Percentiles rank a stretch among this genome's conserved stretches.
These are phyloP conservation scores for Pythium dissotocum DNA, from an alignment of 352 stramenopile genomes.

Conservation along the genomic window DNA sequence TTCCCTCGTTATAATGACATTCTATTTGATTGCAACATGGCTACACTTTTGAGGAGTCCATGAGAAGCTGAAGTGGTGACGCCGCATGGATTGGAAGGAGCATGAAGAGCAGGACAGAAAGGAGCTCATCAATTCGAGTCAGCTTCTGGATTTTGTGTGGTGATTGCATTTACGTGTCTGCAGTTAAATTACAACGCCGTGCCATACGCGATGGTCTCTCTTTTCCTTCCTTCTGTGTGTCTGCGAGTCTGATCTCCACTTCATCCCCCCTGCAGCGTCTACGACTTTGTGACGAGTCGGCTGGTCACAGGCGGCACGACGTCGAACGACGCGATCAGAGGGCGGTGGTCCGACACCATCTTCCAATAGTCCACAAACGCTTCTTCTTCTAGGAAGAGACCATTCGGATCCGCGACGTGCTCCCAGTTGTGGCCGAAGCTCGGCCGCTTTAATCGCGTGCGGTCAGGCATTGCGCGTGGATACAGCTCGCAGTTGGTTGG, in stretches of 20 bases:
- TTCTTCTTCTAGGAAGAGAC: slow-evolving; percentile 43
- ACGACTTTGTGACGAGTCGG: slow-evolving; percentile 15
- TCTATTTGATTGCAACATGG: background rate
- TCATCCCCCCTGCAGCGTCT: background rate
- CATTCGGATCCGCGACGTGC: slow-evolving; percentile 41
- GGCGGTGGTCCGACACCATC: slow-evolving; percentile 76
- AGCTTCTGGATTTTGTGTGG: background rate
- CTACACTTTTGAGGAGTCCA: slow-evolving; percentile 6
- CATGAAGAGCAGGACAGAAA: too few relatives aligned
- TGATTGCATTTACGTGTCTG: slow-evolving; percentile 5
- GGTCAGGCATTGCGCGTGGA: slow-evolving; percentile 60
- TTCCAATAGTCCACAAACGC: slow-evolving; percentile 81
- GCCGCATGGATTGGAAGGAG: too few relatives aligned
- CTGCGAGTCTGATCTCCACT: background rate
- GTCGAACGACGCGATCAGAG: slow-evolving; percentile 66
- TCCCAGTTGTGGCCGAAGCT: slow-evolving; percentile 76
- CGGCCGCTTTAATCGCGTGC: slow-evolving; percentile 70
- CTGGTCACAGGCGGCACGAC: slow-evolving; percentile 30
- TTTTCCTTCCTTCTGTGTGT: background rate
- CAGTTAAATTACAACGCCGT: slow-evolving; percentile 28
- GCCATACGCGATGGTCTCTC: background rate
- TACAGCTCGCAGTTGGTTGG: slow-evolving; percentile 62
- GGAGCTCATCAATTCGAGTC: too few relatives aligned
- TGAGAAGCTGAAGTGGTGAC: background rate
- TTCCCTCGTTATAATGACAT: slow-evolving; percentile 14